phyloP scores from a whole-genome alignment of 805 yeast species.

The Starmerella vaccinii region DNA sequence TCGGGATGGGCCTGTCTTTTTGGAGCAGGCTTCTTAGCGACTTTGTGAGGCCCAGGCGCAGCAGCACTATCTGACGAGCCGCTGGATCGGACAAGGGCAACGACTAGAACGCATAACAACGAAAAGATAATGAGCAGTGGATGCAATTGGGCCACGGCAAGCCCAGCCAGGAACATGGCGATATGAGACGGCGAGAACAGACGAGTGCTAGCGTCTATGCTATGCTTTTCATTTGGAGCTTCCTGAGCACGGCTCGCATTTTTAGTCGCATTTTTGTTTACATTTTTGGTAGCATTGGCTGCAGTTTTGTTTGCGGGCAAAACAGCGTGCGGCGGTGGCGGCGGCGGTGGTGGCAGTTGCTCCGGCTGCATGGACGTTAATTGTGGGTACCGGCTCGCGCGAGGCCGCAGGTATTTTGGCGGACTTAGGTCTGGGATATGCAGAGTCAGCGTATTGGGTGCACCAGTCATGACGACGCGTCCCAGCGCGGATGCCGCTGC shows the following conservation, averaged over 20 bases:
- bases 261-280: too few relatives aligned
- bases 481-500: not conserved
- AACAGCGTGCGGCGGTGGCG: not conserved
- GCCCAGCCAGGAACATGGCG: not conserved
- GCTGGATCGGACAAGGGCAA: not conserved
- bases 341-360: not conserved
- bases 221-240: too few relatives aligned
- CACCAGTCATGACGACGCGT: not conserved
- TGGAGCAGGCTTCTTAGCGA: too few relatives aligned
- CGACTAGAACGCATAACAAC: not conserved
- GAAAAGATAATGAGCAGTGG: not conserved
- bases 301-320: not conserved
- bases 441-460: not conserved
- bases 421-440: constrained; percentile 2
- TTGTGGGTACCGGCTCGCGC: too few relatives aligned
- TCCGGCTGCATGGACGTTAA: not conserved
- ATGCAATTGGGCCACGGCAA: not conserved
- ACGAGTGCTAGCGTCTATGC: not conserved
- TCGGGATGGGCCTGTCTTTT: too few relatives aligned
- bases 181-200: not conserved
- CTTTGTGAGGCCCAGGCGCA: too few relatives aligned
- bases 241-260: too few relatives aligned
- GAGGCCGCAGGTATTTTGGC: not conserved
- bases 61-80: not conserved
- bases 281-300: too few relatives aligned